Evolutionary conservation across 805 yeast species (phyloP).

Genomic region (Zygotorulaspora chibaensis): DNA sequence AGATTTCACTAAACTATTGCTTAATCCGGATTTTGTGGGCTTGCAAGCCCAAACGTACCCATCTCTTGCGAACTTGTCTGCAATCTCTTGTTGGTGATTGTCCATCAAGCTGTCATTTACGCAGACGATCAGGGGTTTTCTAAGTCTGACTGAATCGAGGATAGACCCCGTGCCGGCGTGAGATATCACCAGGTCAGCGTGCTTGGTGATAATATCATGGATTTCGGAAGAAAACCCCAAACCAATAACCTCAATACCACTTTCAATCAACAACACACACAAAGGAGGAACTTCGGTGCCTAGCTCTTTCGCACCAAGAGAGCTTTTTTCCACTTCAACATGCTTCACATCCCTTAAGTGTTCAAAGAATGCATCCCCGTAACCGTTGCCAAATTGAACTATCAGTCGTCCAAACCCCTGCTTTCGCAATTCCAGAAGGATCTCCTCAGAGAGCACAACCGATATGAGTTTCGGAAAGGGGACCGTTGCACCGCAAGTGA

Average conservation of each 20-base stretch:
- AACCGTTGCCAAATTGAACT: slow-evolving; percentile 58
- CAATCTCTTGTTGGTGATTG: slow-evolving; percentile 80
- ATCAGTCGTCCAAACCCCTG: slow-evolving; percentile 41
- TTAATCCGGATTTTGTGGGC: slow-evolving; percentile 11
- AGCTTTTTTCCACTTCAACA: background rate
- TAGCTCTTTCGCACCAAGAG: background rate
- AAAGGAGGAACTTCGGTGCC: slow-evolving; percentile 1
- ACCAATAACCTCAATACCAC: slow-evolving; percentile 38
- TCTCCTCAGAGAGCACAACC: slow-evolving; percentile 36
- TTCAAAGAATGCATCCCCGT: slow-evolving; percentile 18
- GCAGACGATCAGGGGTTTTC: slow-evolving; percentile 61
- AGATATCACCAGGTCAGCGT: slow-evolving; percentile 63
- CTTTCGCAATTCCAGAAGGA: slow-evolving; percentile 36
- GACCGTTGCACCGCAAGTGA: slow-evolving; percentile 90
- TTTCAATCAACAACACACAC: background rate
- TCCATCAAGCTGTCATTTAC: slow-evolving; percentile 73
- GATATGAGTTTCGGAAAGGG: slow-evolving; percentile 61
- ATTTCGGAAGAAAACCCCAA: slow-evolving; percentile 45
- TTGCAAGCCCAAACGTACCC: slow-evolving; percentile 31
- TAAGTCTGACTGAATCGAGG: slow-evolving; percentile 60
- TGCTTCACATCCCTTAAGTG: background rate
- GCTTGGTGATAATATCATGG: slow-evolving; percentile 36
- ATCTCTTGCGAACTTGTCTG: slow-evolving; percentile 44
- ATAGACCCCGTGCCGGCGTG: slow-evolving; percentile 95
- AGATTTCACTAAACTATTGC: slow-evolving; percentile 10